Conservation (phyloP, 1,139 yeast species). For the Candida sp. region DNA sequence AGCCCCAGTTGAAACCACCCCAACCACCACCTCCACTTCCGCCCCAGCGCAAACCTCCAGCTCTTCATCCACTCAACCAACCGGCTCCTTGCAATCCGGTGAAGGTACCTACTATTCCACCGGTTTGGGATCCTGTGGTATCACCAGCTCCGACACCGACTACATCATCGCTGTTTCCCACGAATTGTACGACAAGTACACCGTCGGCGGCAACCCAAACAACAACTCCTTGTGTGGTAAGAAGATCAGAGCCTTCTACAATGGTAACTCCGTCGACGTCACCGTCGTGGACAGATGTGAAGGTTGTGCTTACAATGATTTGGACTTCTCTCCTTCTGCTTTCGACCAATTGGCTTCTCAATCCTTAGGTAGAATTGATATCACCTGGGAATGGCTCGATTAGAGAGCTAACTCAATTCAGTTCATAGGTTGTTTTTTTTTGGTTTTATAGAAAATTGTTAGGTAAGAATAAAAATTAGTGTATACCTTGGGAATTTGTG, state of each 20-base stretch:
- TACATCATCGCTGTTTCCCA: constrained; percentile 49
- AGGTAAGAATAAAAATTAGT: neutral
- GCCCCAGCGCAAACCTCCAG: constrained; percentile 20
- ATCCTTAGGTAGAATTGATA: constrained; percentile 44
- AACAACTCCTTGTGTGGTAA: constrained; percentile 47
- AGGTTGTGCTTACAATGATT: constrained; percentile 40
- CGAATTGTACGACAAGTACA: constrained; percentile 33
- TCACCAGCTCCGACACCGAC: constrained; percentile 48
- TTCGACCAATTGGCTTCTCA: constrained; percentile 41
- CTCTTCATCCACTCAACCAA: constrained; percentile 16
- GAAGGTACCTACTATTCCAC: constrained; percentile 63
- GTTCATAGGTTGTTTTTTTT: neutral
- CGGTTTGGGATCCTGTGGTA: constrained; percentile 70
- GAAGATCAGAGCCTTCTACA: constrained; percentile 40
- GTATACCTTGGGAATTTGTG: neutral
- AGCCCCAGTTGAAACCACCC: constrained; percentile 24
- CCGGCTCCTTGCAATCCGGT: constrained; percentile 33
- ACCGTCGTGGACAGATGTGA: constrained; percentile 48
- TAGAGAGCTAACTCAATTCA: neutral
- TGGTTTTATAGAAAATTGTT: neutral
- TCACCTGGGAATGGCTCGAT: constrained; percentile 42
- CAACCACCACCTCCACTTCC: constrained; percentile 23
- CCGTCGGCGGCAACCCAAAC: constrained; percentile 42
- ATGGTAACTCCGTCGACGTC: constrained; percentile 47
- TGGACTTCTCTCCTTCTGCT: constrained; percentile 52